Base-by-base conservation (phyloP, 169 alveolate species). In the Cystoisospora suis region DNA sequence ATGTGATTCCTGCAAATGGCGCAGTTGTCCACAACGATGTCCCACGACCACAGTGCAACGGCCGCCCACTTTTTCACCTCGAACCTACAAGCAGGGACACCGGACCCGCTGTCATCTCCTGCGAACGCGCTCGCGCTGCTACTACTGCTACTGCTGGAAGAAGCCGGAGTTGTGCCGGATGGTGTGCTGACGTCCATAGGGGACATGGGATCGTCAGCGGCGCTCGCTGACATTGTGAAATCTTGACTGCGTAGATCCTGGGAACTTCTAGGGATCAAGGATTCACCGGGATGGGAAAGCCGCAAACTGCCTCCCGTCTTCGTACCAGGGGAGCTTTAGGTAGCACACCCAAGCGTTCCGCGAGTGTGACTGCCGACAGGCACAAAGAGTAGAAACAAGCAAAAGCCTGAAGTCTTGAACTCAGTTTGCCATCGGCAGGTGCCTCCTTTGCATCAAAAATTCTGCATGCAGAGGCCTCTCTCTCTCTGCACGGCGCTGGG, bases 11-110 rank as follows among this genome's bases (percentile, higher is more conserved):
- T 96, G 95, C 99, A 99, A 72, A 99, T 99, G 38, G 99, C 99
- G 87, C 99, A 99, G 95, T 98, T 99, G 93, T 99, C 99, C 59
- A 98, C 99, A 70, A 98, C 98, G 90, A 98, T 98, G 94, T 98
- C 99, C 99, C 99, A 99, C 44, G 99, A 96, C 99, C 99, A 98
- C 27, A 98, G 96, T 38, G 99, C 99, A 44, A 98, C 99, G 38
- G 99, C 99, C 83, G 98, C 97, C 99, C 99, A 98, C 94, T 98
- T 98, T 75, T 95, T 94, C 46, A 96, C 90, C 72, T 91, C 94
- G 88, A 96, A 96, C 17, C 90, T 75, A 46, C 83, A 65, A 7
- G 3, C 87, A 27, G 91, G 87, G 27, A 34, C 86, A 17, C 42
- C 83, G 3, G 83, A 29, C 23, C 49, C 7, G n/a, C 12, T 72